phyloP scores from a whole-genome alignment of 805 yeast species.

The Nakazawaea ishiwadae region DNA sequence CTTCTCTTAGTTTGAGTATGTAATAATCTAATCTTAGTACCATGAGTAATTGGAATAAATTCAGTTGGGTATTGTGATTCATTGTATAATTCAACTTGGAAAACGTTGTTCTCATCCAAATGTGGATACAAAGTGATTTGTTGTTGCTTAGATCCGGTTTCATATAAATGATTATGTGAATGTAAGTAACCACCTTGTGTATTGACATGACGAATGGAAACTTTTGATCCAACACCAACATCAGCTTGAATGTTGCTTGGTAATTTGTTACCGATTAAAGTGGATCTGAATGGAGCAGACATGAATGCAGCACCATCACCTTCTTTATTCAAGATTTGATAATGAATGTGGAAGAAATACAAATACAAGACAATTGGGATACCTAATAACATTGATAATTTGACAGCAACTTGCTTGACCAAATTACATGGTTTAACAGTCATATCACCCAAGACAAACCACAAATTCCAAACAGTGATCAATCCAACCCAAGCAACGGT shows the following conservation, averaged over 20 bases:
- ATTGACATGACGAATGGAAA: conserved; percentile 63
- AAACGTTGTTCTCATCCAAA: conserved; percentile 67
- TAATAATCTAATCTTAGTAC: conserved; percentile 63
- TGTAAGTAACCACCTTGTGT: conserved; percentile 81
- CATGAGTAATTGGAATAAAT: conserved; percentile 61
- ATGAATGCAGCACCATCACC: conserved; percentile 72
- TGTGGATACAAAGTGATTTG: conserved; percentile 80
- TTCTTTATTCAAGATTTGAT: conserved; percentile 49
- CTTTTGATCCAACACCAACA: conserved; percentile 68
- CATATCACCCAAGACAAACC: conserved; percentile 74
- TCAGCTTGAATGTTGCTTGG: conserved; percentile 56
- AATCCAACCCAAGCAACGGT: conserved; percentile 76
- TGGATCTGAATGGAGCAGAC: conserved; percentile 66
- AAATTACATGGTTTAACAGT: conserved; percentile 40
- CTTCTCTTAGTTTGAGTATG: conserved; percentile 58
- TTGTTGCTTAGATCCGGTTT: conserved; percentile 80
- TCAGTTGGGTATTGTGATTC: conserved; percentile 48
- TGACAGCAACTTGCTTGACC: conserved; percentile 40
- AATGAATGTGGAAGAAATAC: conserved; percentile 59
- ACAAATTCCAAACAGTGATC: conserved; percentile 54
- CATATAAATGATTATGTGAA: conserved; percentile 69
- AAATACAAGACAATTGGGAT: conserved; percentile 56
- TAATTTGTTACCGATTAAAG: conserved; percentile 54
- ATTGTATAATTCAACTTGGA: conserved; percentile 67
- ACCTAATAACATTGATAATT: conserved; percentile 51